Percentiles rank a stretch among this genome's conserved stretches.
phyloP scores from a whole-genome alignment of 768 basidiomycete species.

The Boletus sensibilis region DNA sequence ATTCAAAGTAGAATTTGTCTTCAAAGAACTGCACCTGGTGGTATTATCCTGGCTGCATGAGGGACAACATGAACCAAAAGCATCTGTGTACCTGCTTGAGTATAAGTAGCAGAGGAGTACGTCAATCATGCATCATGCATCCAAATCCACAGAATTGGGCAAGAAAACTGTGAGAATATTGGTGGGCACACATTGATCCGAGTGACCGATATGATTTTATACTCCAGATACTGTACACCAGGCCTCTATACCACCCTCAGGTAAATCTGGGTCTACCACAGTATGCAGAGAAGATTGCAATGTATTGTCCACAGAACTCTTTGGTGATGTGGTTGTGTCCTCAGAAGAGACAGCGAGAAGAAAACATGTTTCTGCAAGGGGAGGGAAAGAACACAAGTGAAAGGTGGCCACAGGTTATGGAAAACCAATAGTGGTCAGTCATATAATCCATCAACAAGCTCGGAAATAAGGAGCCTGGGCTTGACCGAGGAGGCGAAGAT shows the following conservation, averaged over 20 bases:
- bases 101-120: not conserved
- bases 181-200: not conserved
- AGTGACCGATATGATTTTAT: constrained; percentile 8
- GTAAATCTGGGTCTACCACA: not conserved
- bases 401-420: too few species aligned
- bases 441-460: too few species aligned
- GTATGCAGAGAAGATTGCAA: not conserved
- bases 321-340: too few species aligned
- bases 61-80: constrained; percentile 40
- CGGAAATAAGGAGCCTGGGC: too few species aligned
- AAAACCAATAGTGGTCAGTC: too few species aligned
- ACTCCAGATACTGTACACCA: constrained; percentile 29
- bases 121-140: not conserved
- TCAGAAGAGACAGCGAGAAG: not conserved
- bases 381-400: not conserved
- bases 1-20: not conserved
- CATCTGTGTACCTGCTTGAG: constrained; percentile 11
- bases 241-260: constrained; percentile 21
- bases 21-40: constrained; percentile 30
- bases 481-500: too few species aligned
- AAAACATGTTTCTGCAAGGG: not conserved
- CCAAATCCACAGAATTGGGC: constrained; percentile 28
- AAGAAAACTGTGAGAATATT: constrained; percentile 22
- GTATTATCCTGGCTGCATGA: constrained; percentile 34
- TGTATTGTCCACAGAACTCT: too few species aligned